Conservation (phyloP, 2,329 filamentous ascomycete genomes). For the Escovopsis weberi region DNA sequence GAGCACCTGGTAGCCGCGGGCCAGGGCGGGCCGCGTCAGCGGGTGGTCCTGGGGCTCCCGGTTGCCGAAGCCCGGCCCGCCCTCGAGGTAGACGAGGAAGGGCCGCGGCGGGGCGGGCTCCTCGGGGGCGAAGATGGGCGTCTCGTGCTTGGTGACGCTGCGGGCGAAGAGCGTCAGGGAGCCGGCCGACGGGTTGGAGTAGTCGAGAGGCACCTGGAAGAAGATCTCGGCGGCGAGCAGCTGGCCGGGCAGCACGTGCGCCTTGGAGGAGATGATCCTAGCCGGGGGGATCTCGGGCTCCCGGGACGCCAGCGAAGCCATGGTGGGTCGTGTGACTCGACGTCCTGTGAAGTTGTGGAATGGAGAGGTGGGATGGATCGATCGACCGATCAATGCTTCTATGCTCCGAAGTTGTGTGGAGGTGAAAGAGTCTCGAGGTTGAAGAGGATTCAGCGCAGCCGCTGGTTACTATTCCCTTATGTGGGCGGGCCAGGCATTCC, state of each 20-base stretch:
- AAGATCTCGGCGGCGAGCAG: constrained; percentile 67
- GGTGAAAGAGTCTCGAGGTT: too few relatives aligned
- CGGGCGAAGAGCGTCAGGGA: constrained; percentile 66
- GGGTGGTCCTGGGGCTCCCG: constrained; percentile 57
- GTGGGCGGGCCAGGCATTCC: too few relatives aligned
- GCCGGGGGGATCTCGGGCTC: constrained; percentile 20
- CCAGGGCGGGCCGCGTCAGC: constrained; percentile 56
- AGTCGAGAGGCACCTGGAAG: constrained; percentile 76
- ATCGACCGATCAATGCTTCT: too few relatives aligned
- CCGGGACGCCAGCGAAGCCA: constrained; percentile 1
- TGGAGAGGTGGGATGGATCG: not conserved
- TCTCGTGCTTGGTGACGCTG: constrained; percentile 52
- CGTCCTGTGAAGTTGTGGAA: not conserved
- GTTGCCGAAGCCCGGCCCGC: constrained; percentile 72
- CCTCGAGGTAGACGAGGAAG: constrained; percentile 63
- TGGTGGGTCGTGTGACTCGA: constrained; percentile 3
- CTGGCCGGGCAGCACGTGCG: constrained; percentile 42
- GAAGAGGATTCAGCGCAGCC: too few relatives aligned
- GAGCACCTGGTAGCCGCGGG: constrained; percentile 71
- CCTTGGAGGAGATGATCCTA: constrained; percentile 25
- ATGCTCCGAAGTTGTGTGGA: too few relatives aligned
- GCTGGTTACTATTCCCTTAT: too few relatives aligned
- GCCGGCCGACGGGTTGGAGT: constrained; percentile 44
- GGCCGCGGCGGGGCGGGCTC: constrained; percentile 27
- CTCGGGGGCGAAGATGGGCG: constrained; percentile 36